Evolutionary conservation across 129 eudicot species (phyloP).

Genomic region (Flaveria brownii): DNA sequence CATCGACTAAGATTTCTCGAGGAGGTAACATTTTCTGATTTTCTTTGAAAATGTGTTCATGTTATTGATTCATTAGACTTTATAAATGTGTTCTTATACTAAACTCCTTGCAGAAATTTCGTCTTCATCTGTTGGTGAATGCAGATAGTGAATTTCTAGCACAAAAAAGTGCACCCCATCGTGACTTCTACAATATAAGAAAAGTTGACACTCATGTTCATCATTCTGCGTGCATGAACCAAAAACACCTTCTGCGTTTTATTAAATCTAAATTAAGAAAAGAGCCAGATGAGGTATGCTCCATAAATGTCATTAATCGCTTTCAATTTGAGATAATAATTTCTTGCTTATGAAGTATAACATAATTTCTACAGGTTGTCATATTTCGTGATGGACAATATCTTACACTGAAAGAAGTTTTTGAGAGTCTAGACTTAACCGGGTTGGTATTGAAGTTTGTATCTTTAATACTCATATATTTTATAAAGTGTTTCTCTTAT

Average conservation of each 20-base stretch:
- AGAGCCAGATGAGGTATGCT: conserved; percentile 74
- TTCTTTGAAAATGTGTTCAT: not conserved
- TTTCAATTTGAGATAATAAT: not conserved
- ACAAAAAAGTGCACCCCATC: conserved; percentile 77
- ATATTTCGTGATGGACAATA: conserved; percentile 77
- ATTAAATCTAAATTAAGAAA: conserved; percentile 63
- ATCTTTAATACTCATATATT: conserved; percentile 12
- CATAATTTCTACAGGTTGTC: conserved; percentile 54
- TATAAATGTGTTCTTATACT: conserved; percentile 29
- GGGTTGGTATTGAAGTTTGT: conserved; percentile 44
- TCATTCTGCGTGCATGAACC: conserved; percentile 89
- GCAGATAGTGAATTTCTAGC: conserved; percentile 68
- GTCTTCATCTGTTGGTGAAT: conserved; percentile 71
- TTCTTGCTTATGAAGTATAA: not conserved
- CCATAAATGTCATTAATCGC: not conserved
- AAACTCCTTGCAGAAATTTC: conserved; percentile 63
- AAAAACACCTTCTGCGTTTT: conserved; percentile 71
- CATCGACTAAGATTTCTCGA: conserved; percentile 69
- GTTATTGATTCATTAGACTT: conserved; percentile 20
- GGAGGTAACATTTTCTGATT: conserved; percentile 47
- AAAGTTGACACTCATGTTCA: conserved; percentile 79
- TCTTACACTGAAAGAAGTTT: conserved; percentile 69
- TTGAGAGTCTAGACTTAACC: conserved; percentile 67
- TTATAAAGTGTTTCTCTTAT: conserved; percentile 7
- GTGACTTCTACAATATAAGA: conserved; percentile 73